These are phyloP conservation scores for Alternaria burnsii DNA, from an alignment of 2,329 filamentous ascomycete genomes.

Conservation along the genomic window DNA sequence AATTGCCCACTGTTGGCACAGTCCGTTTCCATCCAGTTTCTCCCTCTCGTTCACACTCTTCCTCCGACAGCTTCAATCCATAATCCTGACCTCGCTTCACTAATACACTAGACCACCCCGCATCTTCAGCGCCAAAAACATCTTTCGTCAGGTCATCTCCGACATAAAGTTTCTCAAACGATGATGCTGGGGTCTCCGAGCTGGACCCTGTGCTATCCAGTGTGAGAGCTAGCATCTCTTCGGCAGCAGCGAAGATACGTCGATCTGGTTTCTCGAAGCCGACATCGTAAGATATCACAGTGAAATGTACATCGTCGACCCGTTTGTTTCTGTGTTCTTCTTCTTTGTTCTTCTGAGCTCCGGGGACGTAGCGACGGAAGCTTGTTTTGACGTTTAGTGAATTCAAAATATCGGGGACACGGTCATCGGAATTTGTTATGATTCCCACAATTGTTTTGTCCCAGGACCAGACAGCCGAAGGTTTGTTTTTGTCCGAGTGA, in stretches of 20 bases:
- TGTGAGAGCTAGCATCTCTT: constrained; percentile 52
- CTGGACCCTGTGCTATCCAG: constrained; percentile 29
- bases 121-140: constrained; percentile 56
- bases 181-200: constrained; percentile 12
- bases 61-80: not conserved
- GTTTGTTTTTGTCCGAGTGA: not conserved
- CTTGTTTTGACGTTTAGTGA: constrained; percentile 62
- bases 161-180: constrained; percentile 60
- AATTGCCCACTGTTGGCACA: not conserved
- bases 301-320: constrained; percentile 61
- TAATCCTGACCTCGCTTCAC: constrained; percentile 46
- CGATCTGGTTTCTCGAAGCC: constrained; percentile 67
- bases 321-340: constrained; percentile 31
- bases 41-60: not conserved
- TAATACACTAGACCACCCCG: constrained; percentile 59
- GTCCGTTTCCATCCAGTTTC: not conserved
- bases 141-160: constrained; percentile 65
- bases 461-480: constrained; percentile 44
- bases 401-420: constrained; percentile 63
- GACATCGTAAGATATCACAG: constrained; percentile 70
- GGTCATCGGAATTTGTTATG: constrained; percentile 70
- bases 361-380: constrained; percentile 13
- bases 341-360: constrained; percentile 12
- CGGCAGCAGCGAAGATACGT: constrained; percentile 65
- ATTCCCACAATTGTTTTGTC: constrained; percentile 62